phyloP scores from a whole-genome alignment of 1,284 basidiomycete species.

The Austroboletus novae-zelandiae region DNA sequence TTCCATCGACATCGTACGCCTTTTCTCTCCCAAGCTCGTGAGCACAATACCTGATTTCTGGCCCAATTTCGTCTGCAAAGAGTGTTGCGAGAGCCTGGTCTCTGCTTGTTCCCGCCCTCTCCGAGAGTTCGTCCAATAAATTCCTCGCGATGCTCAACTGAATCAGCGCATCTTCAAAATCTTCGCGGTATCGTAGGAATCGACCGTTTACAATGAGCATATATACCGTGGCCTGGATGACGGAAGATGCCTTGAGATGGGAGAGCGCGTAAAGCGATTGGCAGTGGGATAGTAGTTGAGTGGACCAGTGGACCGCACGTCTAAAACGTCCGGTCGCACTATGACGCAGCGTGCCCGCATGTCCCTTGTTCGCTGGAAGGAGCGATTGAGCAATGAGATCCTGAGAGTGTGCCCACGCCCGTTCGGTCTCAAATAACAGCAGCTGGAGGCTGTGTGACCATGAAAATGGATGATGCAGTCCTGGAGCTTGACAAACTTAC shows the following conservation, averaged over 20 bases:
- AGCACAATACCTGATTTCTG: slow-evolving; percentile 90
- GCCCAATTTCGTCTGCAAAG: slow-evolving; percentile 85
- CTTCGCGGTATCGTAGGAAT: slow-evolving; percentile 70
- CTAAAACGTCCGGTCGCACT: slow-evolving; percentile 81
- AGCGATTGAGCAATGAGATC: slow-evolving; percentile 64
- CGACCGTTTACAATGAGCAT: slow-evolving; percentile 70
- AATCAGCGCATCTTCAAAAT: slow-evolving; percentile 77
- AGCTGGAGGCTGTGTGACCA: slow-evolving; percentile 65
- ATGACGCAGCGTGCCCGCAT: slow-evolving; percentile 60
- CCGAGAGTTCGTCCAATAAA: slow-evolving; percentile 73
- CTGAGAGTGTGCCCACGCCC: slow-evolving; percentile 90
- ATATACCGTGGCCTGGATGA: slow-evolving; percentile 67
- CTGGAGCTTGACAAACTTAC: slow-evolving; percentile 49
- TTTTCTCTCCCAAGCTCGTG: slow-evolving; percentile 78
- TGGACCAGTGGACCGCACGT: slow-evolving; percentile 82
- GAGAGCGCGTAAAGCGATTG: slow-evolving; percentile 56
- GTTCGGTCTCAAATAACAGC: slow-evolving; percentile 84
- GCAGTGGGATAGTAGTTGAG: slow-evolving; percentile 73
- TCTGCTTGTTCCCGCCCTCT: slow-evolving; percentile 71
- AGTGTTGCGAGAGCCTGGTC: slow-evolving; percentile 88
- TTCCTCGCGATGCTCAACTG: slow-evolving; percentile 77
- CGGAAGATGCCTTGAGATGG: slow-evolving; percentile 53
- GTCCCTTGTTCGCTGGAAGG: slow-evolving; percentile 50
- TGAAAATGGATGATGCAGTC: slow-evolving; percentile 3
- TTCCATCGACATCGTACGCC: slow-evolving; percentile 81